phyloP scores from a whole-genome alignment of 768 basidiomycete species.

The Leccinum rimulosum region DNA sequence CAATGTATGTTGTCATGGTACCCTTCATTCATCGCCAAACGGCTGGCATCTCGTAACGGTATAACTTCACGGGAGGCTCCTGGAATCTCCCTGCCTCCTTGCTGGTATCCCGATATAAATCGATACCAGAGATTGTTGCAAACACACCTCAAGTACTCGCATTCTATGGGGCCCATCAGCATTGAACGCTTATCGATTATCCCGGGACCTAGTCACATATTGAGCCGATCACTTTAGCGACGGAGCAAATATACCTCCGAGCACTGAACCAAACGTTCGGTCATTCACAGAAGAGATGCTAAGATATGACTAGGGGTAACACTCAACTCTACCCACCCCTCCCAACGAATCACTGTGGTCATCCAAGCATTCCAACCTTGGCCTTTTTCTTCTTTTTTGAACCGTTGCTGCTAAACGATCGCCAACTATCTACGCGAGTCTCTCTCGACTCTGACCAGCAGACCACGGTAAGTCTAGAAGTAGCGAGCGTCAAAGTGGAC shows the following conservation, averaged over 20 bases:
- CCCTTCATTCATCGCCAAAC: neutral
- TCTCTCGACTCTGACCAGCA: conserved; percentile 61
- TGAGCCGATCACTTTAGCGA: too few species aligned
- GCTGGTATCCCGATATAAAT: neutral
- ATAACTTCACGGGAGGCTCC: neutral
- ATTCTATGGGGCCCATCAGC: neutral
- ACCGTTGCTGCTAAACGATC: conserved; percentile 58
- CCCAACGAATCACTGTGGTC: conserved; percentile 21
- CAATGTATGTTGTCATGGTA: neutral
- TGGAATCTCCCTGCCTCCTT: neutral
- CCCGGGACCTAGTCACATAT: neutral
- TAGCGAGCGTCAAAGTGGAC: neutral
- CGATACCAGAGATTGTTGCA: neutral
- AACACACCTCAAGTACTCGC: neutral
- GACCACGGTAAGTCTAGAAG: neutral
- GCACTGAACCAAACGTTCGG: neutral
- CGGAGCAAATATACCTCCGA: neutral
- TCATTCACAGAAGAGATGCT: neutral
- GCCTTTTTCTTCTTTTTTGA: conserved; percentile 84
- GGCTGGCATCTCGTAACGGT: neutral
- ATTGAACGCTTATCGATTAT: neutral
- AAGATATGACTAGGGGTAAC: conserved; percentile 12
- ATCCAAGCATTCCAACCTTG: conserved; percentile 67
- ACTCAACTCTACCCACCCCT: conserved; percentile 4
- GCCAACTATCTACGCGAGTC: conserved; percentile 82